phyloP scores from a whole-genome alignment of 768 basidiomycete species.

The Tylopilus balloui region DNA sequence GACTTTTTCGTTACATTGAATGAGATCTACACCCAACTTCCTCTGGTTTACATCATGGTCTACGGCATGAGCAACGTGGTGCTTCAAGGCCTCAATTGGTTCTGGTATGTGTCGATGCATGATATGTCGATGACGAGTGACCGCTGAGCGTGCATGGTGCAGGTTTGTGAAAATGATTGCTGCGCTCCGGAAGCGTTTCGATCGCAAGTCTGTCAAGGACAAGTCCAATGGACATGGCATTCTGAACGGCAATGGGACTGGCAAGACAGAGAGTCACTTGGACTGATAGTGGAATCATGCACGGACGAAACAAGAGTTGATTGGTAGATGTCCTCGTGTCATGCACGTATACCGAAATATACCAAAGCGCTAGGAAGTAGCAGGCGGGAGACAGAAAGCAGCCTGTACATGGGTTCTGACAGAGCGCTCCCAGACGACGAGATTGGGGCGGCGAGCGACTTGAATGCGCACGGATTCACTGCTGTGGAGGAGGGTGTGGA shows the following conservation, averaged over 20 bases:
- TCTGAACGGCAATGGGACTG: conserved; percentile 14
- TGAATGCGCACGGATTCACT: conserved; percentile 48
- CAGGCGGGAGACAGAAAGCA: conserved; percentile 37
- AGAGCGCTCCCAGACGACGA: conserved; percentile 74
- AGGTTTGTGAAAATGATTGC: conserved; percentile 74
- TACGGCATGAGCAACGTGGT: conserved; percentile 58
- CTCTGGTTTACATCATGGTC: conserved; percentile 45
- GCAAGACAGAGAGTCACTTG: conserved; percentile 10
- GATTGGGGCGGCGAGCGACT: conserved; percentile 67
- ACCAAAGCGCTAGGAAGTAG: conserved; percentile 8
- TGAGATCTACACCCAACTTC: conserved; percentile 50
- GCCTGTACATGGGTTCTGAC: conserved; percentile 56
- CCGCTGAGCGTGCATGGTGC: background rate
- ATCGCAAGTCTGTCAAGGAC: conserved; percentile 16
- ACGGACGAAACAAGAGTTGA: background rate
- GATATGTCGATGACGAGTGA: background rate
- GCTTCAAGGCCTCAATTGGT: conserved; percentile 71
- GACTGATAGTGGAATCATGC: conserved; percentile 7
- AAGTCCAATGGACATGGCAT: conserved; percentile 11
- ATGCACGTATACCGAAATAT: conserved; percentile 15
- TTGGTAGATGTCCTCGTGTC: conserved; percentile 1
- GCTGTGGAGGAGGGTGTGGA: conserved; percentile 59
- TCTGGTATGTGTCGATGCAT: conserved; percentile 61
- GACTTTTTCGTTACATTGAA: conserved; percentile 61
- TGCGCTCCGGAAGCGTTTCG: conserved; percentile 61